Percentiles rank a stretch among this genome's conserved stretches.
Conservation (phyloP, 257 asterid species). For the Echium plantagineum region DNA sequence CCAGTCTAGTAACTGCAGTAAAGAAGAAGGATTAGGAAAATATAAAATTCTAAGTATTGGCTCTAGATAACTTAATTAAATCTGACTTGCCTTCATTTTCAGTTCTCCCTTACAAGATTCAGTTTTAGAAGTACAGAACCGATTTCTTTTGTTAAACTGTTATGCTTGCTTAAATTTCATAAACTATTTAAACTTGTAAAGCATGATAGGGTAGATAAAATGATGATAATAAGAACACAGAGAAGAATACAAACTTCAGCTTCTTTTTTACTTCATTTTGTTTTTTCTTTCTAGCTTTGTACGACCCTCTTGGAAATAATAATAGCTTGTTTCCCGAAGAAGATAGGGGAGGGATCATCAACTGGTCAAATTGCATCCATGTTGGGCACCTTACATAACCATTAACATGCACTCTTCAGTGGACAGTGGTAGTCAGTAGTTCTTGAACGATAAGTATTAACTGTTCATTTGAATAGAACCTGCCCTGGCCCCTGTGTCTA, state of each 20-base stretch:
- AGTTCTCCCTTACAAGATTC: constrained; percentile 15
- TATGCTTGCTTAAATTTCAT: constrained; percentile 10
- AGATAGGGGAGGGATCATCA: not conserved
- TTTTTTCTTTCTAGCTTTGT: constrained; percentile 1
- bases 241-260: constrained; percentile 19
- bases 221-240: constrained; percentile 9
- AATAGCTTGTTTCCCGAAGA: not conserved
- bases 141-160: constrained; percentile 9
- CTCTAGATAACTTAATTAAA: constrained; percentile 6
- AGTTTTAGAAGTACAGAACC: constrained; percentile 7
- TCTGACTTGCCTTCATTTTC: constrained; percentile 58
- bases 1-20: constrained; percentile 87
- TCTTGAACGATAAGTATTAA: not conserved
- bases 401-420: not conserved
- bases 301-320: not conserved
- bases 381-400: not conserved
- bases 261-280: constrained; percentile 3
- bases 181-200: constrained; percentile 2
- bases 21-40: constrained; percentile 14
- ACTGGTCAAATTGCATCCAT: constrained; percentile 2
- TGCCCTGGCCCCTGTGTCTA: not conserved
- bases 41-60: not conserved
- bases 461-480: not conserved
- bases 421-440: not conserved
- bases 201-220: constrained; percentile 1